Evolutionary conservation across 352 stramenopile species (phyloP), one percentile per base, ranked within the genome.

Genomic region (Phytopythium mirpurense): DNA sequence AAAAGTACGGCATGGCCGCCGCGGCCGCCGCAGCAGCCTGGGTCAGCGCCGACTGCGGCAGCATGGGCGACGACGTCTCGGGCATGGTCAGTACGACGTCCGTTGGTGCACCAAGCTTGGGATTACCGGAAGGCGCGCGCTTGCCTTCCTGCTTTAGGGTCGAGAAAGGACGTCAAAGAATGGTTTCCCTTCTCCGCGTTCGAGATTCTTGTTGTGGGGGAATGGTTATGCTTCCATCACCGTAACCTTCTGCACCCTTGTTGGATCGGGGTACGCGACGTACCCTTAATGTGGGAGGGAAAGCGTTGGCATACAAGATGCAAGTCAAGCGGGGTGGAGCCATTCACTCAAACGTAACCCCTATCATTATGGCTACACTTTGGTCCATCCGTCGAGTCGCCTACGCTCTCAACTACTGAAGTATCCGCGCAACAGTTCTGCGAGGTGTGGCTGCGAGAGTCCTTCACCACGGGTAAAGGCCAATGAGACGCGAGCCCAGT

Each of bases 401-500:
- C n/a, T n/a, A n/a, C n/a, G n/a, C n/a, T n/a, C n/a, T n/a, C n/a
- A n/a, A n/a, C n/a, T n/a, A n/a, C n/a, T n/a, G n/a, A n/a, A n/a
- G n/a, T n/a, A n/a, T n/a, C 32, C 3, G 18, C 62, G 8, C 44
- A 24, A 35, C 26, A 26, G 7, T 18, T 35, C 51, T 9, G n/a
- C 10, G 24, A 38, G 7, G 10, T 38, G 23, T 11, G 23, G 16
- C 14, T 11, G 8, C 19, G 32, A 27, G n/a, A 15, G 3, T 29
- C 14, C 9, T 19, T 57, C 69, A 83, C 79, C 79, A 93, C 15
- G 75, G 70, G 35, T 85, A 54, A 11, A 86, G 56, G 2, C 61
- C 83, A 37, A 93, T 89, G 37, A 93, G 72, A 1, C 79, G 67
- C 41, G 67, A 68, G 16, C 83, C 83, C 7, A 91, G 63, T 0